Evolutionary conservation across 192 early-diverging fungal genomes (phyloP).

Genomic region (Gonapodya sp.): DNA sequence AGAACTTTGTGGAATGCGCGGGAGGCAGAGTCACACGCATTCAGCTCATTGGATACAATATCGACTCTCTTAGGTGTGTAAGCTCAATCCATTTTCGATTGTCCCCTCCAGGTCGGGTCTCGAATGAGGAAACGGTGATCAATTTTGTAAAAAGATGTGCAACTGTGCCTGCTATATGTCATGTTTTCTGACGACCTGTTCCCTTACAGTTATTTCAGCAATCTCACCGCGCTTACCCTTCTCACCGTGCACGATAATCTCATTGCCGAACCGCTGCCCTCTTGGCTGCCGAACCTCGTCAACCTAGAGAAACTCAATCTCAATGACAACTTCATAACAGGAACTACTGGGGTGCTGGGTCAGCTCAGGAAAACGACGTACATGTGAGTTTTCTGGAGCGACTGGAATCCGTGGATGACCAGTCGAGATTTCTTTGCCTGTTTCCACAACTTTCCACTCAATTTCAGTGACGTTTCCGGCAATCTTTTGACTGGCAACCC

Average conservation of each 20-base stretch:
- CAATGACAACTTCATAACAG: neutral
- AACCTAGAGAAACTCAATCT: neutral
- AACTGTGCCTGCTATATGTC: too few relatives aligned
- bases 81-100: too few relatives aligned
- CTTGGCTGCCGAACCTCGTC: neutral
- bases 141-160: too few relatives aligned
- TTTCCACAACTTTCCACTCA: neutral
- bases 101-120: too few relatives aligned
- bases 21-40: neutral
- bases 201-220: neutral
- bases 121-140: too few relatives aligned
- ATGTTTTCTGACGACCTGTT: too few relatives aligned
- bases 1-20: neutral
- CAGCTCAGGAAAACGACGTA: neutral
- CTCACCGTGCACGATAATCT: neutral
- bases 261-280: neutral
- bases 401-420: too few relatives aligned
- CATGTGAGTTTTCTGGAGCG: neutral
- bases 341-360: neutral
- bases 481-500: neutral
- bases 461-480: neutral
- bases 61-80: neutral
- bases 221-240: neutral
- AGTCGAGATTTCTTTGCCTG: too few relatives aligned
- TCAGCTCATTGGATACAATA: neutral